Base-by-base conservation (phyloP, 2,329 filamentous ascomycete genomes). In the Sclerotinia minor region DNA sequence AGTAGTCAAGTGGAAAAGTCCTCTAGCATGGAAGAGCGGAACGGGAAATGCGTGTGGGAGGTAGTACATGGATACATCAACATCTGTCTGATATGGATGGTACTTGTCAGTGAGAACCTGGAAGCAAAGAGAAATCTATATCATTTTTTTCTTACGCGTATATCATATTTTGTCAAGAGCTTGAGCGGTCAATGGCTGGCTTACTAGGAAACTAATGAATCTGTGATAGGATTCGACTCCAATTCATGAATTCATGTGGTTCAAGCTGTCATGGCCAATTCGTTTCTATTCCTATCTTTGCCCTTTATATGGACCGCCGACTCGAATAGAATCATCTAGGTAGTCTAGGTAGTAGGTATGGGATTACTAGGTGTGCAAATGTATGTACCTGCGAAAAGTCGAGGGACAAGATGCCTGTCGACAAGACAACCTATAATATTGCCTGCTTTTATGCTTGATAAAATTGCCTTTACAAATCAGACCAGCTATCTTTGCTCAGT, bases 381-480 rank as follows among this genome's bases (percentile, higher is more conserved):
- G 19, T 35, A 35, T 26, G 29, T 49, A 49, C 58, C 21, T 50
- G 38, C 59, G 47, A 63, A 50, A 50, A 50, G 59, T 50, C 50
- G 35, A 61, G 59, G 45, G 50, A 63, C 32, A 41, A 50, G 59
- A 63, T 63, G 59, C 59, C 47, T 63, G 59, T 63, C 54, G 19
- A 26, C 24, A 19, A 44, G 19, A 26, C 24, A 19, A 44, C 35
- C 54, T 26, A 47, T 60, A 35, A 26, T 53, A 64, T 41, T 64
- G 35, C 58, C 44, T 61, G 44, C 29, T 61, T 19, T 38, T 21
- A 63, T 50, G 59, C 59, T 38, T 63, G 44, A 19, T 35, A 49
- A 41, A 24, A 60, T 60, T 49, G 45, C 59, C n/a, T 38, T 24
- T 26, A 61, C 45, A 61, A 50, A 50, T 38, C 44, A 50, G 11